Evolutionary conservation across 2,329 filamentous ascomycete species (phyloP), one percentile per base, ranked within the genome.

Genomic region (Hymenotorrendiella dingleyae): DNA sequence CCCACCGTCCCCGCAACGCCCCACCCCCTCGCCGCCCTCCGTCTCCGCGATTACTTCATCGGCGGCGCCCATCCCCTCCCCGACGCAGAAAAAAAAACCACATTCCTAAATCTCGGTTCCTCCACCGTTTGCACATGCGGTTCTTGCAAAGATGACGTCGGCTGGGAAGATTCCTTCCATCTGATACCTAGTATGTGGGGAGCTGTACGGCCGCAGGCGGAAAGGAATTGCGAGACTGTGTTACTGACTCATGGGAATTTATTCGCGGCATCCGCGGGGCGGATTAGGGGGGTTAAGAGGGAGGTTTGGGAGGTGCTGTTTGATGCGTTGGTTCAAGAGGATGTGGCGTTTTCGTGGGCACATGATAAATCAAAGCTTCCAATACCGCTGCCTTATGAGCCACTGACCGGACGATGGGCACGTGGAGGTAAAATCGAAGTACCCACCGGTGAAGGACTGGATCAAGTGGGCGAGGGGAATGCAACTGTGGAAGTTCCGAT

Each of bases 161-260:
- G 57, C 35, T 72, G 66, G 64, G 46, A 55, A 10, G 69, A 72
- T 29, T 53, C 57, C 3, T 59, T 62, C 20, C 46, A 56, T 6
- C 53, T 69, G 4, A 53, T 72, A 12, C 59, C 64, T 4, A 42
- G n/a, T 35, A 63, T 43, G 54, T 69, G 39, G 64, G 47, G 50
- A 12, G 55, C 58, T 17, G 52, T 57, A 3, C 54, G 59, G n/a
- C 52, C 53, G 1, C 48, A 52, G 26, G 34, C 59, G 53, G 27
- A 57, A 5, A 46, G 46, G 12, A n/a, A n/a, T n/a, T 65, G 64
- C 42, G 54, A 59, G 2, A 52, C 54, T 21, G 59, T 67, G 0
- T 55, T 65, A 10, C 47, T 72, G 6, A 67, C 65, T 3, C 70
- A 69, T 47, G 67, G 67, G 33, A 71, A 71, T 12, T 67, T 71